Base-by-base conservation (phyloP, 805 yeast genomes). In the Cyberlindnera samutprakarnensis region DNA sequence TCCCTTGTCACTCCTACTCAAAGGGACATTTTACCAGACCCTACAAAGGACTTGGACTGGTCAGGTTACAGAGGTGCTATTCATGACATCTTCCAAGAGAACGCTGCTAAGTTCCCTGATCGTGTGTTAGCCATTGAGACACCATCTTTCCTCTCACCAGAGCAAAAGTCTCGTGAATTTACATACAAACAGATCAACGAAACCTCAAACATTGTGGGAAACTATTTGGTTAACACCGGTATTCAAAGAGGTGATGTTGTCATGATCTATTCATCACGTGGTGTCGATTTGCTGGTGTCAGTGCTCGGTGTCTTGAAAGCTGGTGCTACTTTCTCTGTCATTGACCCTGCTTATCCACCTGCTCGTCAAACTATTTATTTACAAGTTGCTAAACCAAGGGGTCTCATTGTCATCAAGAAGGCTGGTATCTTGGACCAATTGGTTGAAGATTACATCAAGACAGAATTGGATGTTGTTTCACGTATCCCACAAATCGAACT, bases 291-390 rank as follows among this genome's bases (percentile, higher is more conserved):
- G 41, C 85, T 92, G 75, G 85, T 94, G 26, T 94, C 97, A 6
- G 96, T 92, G 13, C 79, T 92, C 83, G 99, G 97, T 59, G 95
- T 87, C 14, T 72, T 92, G 55, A 92, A 92, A 62, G 97, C 98
- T 1, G 99, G 99, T 47, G 97, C 95, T 13, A 90, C 98, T 0
- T 92, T 92, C 57, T 88, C 96, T 8, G 99, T 92, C 15, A 94
- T 92, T 43, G 99, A 92, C 55, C 98, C 98, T 7, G 97, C 97
- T 5, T 92, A 92, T 57, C 99, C 99, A 26, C 96, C 98, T 13
- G 94, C 95, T 8, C 76, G 99, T 60, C 99, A 92, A 60, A 92
- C 85, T 42, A 75, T 92, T 39, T 92, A 92, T 57, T 68, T 92
- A 36, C 76, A 83, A 29, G 99, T 92, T 12, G 97, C 98, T 23